Evolutionary conservation across 108 stramenopile genomes (phyloP).

Genomic region (Epithemia pelagica): DNA sequence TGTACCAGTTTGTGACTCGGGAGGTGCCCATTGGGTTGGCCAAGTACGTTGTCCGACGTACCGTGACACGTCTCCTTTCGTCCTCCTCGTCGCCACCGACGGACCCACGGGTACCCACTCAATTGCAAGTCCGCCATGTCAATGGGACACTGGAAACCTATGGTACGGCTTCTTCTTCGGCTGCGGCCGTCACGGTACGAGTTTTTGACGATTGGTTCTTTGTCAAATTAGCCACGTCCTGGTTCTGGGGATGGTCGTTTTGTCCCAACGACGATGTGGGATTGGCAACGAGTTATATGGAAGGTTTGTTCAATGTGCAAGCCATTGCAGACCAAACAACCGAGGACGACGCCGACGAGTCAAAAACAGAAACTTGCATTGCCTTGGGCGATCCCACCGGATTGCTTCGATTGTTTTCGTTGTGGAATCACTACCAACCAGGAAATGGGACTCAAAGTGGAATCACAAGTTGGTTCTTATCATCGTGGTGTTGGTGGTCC

Average conservation of each 20-base stretch:
- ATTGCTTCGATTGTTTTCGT: constrained; percentile 63
- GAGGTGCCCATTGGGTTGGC: constrained; percentile 63
- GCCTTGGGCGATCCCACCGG: constrained; percentile 79
- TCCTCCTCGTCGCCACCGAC: neutral
- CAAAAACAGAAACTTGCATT: constrained; percentile 36
- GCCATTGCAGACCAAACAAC: constrained; percentile 4
- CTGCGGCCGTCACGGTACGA: constrained; percentile 57
- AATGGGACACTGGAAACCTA: constrained; percentile 62
- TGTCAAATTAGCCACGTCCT: constrained; percentile 85
- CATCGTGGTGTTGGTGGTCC: too few species aligned
- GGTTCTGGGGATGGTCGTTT: constrained; percentile 8
- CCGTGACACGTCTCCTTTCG: constrained; percentile 19
- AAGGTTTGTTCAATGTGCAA: constrained; percentile 81
- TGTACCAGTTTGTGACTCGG: constrained; percentile 41
- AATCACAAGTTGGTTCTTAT: too few species aligned
- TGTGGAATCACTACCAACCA: too few species aligned
- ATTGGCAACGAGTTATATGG: constrained; percentile 85
- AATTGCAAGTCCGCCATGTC: constrained; percentile 55
- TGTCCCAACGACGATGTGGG: too few species aligned
- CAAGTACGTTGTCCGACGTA: constrained; percentile 47
- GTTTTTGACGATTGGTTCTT: constrained; percentile 92
- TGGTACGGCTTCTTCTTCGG: constrained; percentile 18
- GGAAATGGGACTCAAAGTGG: too few species aligned
- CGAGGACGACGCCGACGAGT: constrained; percentile 15
- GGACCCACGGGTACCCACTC: too few species aligned